Evolutionary conservation across 2,329 filamentous ascomycete species (phyloP).

Genomic region (Diplodia intermedia): DNA sequence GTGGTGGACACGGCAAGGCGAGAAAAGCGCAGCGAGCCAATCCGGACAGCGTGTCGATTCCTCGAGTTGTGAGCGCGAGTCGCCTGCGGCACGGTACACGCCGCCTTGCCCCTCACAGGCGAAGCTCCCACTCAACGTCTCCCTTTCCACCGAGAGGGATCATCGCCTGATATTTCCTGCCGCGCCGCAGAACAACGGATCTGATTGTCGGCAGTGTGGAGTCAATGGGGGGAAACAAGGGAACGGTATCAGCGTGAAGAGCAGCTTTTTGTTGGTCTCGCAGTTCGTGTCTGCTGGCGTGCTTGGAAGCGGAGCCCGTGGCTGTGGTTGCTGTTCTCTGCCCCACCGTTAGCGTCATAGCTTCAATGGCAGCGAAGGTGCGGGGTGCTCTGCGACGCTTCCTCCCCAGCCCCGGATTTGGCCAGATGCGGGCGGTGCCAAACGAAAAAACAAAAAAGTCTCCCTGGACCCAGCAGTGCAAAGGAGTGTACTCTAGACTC

Average conservation of each 20-base stretch:
- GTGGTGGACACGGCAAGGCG: neutral
- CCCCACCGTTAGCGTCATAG: constrained; percentile 29
- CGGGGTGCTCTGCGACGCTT: constrained; percentile 4
- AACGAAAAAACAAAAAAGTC: neutral
- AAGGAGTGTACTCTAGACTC: neutral
- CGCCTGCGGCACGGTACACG: neutral
- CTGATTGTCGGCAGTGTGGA: neutral
- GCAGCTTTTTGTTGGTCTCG: constrained; percentile 2
- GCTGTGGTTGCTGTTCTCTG: constrained; percentile 14
- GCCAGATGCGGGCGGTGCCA: neutral
- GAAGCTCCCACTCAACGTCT: constrained; percentile 2
- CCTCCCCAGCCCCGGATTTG: constrained; percentile 8
- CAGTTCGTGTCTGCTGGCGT: constrained; percentile 1
- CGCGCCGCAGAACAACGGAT: neutral
- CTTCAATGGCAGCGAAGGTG: constrained; percentile 12
- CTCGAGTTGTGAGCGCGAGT: neutral
- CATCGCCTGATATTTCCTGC: constrained; percentile 11
- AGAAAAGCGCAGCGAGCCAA: neutral
- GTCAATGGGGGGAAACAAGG: neutral
- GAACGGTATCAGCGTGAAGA: neutral
- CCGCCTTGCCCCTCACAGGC: neutral
- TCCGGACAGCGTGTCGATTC: neutral
- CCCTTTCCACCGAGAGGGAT: constrained; percentile 4
- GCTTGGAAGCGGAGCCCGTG: constrained; percentile 1
- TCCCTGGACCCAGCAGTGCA: neutral